Percentiles rank a stretch among this genome's conserved stretches.
Evolutionary conservation across 352 stramenopile genomes (phyloP).

Genomic region (Pythium sp.): DNA sequence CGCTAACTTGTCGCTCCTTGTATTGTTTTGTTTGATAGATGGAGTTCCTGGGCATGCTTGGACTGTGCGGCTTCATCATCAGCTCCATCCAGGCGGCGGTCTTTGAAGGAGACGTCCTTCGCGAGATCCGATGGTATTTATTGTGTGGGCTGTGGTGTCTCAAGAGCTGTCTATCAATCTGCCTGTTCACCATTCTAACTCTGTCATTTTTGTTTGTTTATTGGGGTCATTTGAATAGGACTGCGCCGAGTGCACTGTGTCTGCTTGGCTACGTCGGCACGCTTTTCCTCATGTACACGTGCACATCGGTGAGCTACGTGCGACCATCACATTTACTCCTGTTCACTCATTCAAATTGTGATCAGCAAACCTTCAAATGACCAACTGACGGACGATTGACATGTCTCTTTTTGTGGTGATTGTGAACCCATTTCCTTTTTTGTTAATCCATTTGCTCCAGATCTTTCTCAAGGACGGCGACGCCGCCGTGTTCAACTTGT

Average conservation of each 20-base stretch:
- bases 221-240: slow-evolving; percentile 25
- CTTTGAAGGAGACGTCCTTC: slow-evolving; percentile 72
- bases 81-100: slow-evolving; percentile 76
- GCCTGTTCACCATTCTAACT: slow-evolving; percentile 7
- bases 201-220: not conserved
- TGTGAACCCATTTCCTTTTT: slow-evolving; percentile 5
- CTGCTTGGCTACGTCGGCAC: slow-evolving; percentile 77
- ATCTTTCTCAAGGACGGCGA: slow-evolving; percentile 84
- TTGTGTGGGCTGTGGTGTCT: not conserved
- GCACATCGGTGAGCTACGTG: slow-evolving; percentile 68
- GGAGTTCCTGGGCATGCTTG: slow-evolving; percentile 96
- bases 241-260: slow-evolving; percentile 50
- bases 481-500: slow-evolving; percentile 96
- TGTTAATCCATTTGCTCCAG: slow-evolving; percentile 15
- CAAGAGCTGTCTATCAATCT: not conserved
- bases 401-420: not conserved
- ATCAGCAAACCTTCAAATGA: not conserved
- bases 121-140: slow-evolving; percentile 38
- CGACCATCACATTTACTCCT: not conserved
- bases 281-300: slow-evolving; percentile 91
- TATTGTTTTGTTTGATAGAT: slow-evolving; percentile 28
- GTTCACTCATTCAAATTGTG: not conserved
- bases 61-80: slow-evolving; percentile 90
- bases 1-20: not conserved
- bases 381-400: not conserved